These are phyloP conservation scores for Aspergillus olivimuriae DNA, from an alignment of 495 filamentous ascomycete genomes.

Conservation along the genomic window DNA sequence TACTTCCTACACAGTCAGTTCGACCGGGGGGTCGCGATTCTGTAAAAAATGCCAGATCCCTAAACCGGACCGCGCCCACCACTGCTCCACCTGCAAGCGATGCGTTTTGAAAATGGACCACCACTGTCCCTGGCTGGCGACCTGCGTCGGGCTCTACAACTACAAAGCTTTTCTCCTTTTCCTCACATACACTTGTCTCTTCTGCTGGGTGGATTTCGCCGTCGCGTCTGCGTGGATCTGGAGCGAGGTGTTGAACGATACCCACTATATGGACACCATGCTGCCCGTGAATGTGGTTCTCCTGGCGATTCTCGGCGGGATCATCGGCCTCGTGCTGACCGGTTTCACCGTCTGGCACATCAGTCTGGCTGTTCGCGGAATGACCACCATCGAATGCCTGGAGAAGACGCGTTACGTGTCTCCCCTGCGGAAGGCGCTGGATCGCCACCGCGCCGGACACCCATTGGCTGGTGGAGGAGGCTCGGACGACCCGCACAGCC, in stretches of 20 bases:
- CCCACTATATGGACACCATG: slow-evolving; percentile 56
- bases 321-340: slow-evolving; percentile 80
- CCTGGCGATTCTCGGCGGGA: slow-evolving; percentile 76
- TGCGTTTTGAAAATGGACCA: slow-evolving; percentile 99
- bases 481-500: slow-evolving; percentile 54
- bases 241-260: slow-evolving; percentile 63
- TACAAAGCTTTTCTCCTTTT: slow-evolving; percentile 96
- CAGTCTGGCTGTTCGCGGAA: slow-evolving; percentile 64
- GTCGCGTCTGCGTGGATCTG: slow-evolving; percentile 73
- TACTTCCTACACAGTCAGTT: slow-evolving; percentile 81
- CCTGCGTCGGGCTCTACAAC: slow-evolving; percentile 87
- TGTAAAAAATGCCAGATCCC: slow-evolving; percentile 95
- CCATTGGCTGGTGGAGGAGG: slow-evolving; percentile 6
- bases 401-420: slow-evolving; percentile 91
- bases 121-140: slow-evolving; percentile 97
- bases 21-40: slow-evolving; percentile 74
- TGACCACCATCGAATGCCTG: slow-evolving; percentile 91
- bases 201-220: slow-evolving; percentile 74
- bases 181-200: slow-evolving; percentile 81
- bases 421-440: slow-evolving; percentile 63
- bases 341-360: slow-evolving; percentile 95
- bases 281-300: slow-evolving; percentile 90
- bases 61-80: slow-evolving; percentile 94
- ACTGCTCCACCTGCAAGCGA: slow-evolving; percentile 86
- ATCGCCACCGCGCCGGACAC: slow-evolving; percentile 51